Evolutionary conservation across 1,284 basidiomycete genomes (phyloP).

Genomic region (Moniliella sp.): DNA sequence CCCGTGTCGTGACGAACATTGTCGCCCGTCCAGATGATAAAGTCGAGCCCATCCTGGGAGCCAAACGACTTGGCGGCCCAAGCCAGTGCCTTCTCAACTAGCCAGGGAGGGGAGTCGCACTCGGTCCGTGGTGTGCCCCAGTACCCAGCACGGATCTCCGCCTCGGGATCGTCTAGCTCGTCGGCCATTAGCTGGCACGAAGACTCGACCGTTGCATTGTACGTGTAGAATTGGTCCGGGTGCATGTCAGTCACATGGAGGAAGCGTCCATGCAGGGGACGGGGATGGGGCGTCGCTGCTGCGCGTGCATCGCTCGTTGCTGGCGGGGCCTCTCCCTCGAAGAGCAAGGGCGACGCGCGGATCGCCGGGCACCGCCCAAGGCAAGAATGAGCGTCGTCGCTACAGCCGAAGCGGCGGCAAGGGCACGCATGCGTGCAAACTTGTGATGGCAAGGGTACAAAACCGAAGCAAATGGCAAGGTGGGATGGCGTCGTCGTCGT

Average conservation of each 20-base stretch:
- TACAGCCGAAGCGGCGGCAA: too few species aligned
- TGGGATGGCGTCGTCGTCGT: too few species aligned
- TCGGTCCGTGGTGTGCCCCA: constrained; percentile 25
- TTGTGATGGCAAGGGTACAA: too few species aligned
- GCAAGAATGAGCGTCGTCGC: too few species aligned
- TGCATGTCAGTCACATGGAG: constrained; percentile 60
- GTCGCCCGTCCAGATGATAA: constrained; percentile 65
- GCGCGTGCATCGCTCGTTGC: too few species aligned
- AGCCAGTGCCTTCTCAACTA: not conserved
- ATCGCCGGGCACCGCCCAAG: too few species aligned
- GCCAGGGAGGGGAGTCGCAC: too few species aligned
- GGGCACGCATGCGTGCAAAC: too few species aligned
- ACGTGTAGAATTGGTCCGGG: constrained; percentile 48
- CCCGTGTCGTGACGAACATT: constrained; percentile 81
- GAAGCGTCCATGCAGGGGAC: constrained; percentile 50
- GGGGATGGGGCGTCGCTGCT: too few species aligned
- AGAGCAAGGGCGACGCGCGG: too few species aligned
- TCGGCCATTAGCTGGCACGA: constrained; percentile 6
- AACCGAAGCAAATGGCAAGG: too few species aligned
- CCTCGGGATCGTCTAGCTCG: not conserved
- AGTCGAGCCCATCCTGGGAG: constrained; percentile 50
- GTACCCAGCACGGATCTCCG: constrained; percentile 17
- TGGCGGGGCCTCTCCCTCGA: too few species aligned
- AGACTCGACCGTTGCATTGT: constrained; percentile 34
- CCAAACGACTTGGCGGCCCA: not conserved